phyloP scores from a whole-genome alignment of 371 early-diverging fungal genomes.

The Actinomortierella ambigua region DNA sequence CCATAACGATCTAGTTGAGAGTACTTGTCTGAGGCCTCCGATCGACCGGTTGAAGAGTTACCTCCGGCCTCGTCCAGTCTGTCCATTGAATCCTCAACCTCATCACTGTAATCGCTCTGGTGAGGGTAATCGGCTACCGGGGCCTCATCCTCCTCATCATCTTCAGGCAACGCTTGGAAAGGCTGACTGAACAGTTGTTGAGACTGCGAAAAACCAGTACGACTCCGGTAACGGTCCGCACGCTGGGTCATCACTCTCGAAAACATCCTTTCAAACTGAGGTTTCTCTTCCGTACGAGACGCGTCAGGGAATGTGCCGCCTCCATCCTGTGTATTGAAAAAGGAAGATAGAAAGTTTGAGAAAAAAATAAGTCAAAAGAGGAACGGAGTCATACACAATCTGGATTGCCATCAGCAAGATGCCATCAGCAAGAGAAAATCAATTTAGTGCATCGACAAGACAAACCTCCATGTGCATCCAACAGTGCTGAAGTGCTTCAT shows the following conservation, averaged over 20 bases:
- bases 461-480: conserved; percentile 46
- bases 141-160: conserved; percentile 17
- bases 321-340: conserved; percentile 21
- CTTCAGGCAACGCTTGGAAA: conserved; percentile 27
- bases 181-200: conserved; percentile 23
- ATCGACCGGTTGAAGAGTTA: not conserved
- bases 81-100: not conserved
- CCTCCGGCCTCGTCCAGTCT: no score
- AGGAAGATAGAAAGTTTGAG: not conserved
- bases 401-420: not conserved
- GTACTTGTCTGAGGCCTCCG: conserved; percentile 2
- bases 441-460: not conserved
- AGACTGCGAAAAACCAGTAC: conserved; percentile 36
- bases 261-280: conserved; percentile 13
- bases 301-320: conserved; percentile 20
- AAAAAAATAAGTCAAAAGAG: not conserved
- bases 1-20: conserved; percentile 4
- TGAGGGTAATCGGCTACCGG: not conserved
- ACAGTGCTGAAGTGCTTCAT: conserved; percentile 41
- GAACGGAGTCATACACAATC: not conserved
- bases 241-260: conserved; percentile 39
- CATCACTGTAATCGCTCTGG: not conserved
- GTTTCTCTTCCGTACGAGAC: conserved; percentile 14
- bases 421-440: not conserved
- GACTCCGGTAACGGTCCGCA: conserved; percentile 27